A percentile compares a stretch with the other conserved stretches of the same genome.
Evolutionary conservation across 2,329 filamentous ascomycete species (phyloP).

Genomic region (Bipolaris bicolor): DNA sequence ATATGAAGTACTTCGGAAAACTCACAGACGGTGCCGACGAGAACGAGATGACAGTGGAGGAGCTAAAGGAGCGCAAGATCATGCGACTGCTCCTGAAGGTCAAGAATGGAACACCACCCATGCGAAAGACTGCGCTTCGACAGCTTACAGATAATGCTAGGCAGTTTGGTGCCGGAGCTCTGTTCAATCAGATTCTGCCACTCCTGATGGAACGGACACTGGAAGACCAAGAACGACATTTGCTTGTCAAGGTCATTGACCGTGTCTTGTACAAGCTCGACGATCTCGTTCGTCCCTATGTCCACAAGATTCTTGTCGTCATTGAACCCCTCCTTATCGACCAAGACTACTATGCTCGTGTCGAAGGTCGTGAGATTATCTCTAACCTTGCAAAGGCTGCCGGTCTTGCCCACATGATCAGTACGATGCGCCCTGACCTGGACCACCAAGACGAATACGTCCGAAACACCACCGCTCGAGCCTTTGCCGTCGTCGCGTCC

Average conservation of each 20-base stretch:
- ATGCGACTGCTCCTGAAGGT: constrained; percentile 97
- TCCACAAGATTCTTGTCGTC: constrained; percentile 97
- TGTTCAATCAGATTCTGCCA: constrained; percentile 97
- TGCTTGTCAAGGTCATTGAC: constrained; percentile 98
- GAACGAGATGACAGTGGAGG: constrained; percentile 88
- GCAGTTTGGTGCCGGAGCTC: constrained; percentile 88
- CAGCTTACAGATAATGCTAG: constrained; percentile 97
- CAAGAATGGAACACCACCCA: constrained; percentile 98
- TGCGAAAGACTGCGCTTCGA: constrained; percentile 96
- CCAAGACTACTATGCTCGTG: constrained; percentile 98
- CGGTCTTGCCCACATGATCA: constrained; percentile 98
- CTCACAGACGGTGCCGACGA: constrained; percentile 93
- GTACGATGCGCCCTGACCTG: constrained; percentile 98
- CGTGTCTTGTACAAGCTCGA: constrained; percentile 98
- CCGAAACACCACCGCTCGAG: constrained; percentile 93
- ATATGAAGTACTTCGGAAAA: constrained; percentile 99
- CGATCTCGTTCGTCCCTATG: constrained; percentile 92
- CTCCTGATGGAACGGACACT: constrained; percentile 97
- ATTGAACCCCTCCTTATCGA: constrained; percentile 99
- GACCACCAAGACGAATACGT: constrained; percentile 99
- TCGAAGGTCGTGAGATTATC: constrained; percentile 98
- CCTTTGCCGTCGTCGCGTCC: constrained; percentile 95
- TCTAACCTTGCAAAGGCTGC: constrained; percentile 97
- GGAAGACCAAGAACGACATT: constrained; percentile 96
- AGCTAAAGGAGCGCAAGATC: constrained; percentile 97